Evolutionary conservation across 257 asterid genomes (phyloP).

Genomic region (Nicotiana tabacum): DNA sequence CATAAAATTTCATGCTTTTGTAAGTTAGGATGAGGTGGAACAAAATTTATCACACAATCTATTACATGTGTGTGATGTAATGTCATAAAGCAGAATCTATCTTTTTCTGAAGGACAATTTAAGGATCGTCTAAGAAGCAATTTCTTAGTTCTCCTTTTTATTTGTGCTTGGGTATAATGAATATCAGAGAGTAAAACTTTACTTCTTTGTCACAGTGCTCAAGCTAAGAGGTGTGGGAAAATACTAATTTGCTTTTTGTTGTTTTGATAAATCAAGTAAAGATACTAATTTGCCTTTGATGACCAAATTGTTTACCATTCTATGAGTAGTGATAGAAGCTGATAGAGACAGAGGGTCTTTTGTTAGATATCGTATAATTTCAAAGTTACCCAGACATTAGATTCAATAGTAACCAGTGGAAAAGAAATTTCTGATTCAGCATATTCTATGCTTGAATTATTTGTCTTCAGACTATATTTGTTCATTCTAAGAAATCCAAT

Average conservation of each 20-base stretch:
- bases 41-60: not conserved
- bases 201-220: not conserved
- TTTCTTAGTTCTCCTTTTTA: not conserved
- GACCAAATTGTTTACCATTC: constrained; percentile 2
- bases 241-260: not conserved
- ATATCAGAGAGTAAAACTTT: not conserved
- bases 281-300: not conserved
- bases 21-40: not conserved
- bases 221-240: not conserved
- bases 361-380: not conserved
- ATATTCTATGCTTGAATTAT: not conserved
- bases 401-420: not conserved
- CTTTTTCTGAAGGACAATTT: not conserved
- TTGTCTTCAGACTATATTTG: not conserved
- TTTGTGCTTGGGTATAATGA: not conserved
- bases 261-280: not conserved
- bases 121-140: not conserved
- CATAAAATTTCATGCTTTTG: not conserved
- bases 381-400: not conserved
- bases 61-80: not conserved
- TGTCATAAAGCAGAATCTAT: not conserved
- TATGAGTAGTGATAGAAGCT: not conserved
- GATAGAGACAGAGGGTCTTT: not conserved
- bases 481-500: not conserved
- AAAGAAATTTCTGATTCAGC: constrained; percentile 1